Evolutionary conservation across 345 rosid species (phyloP).

Genomic region (Melastoma malabathricum): DNA sequence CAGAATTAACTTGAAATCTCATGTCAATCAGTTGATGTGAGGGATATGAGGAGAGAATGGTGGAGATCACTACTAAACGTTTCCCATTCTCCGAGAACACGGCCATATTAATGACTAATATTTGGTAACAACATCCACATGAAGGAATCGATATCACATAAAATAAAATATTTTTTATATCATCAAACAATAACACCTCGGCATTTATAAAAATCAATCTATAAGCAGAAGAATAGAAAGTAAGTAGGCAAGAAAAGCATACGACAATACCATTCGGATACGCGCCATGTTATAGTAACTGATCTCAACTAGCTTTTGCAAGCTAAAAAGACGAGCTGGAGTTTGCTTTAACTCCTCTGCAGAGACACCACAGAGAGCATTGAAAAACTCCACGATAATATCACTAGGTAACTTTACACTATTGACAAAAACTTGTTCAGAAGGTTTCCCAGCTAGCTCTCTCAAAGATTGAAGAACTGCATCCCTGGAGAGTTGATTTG

Average conservation of each 20-base stretch:
- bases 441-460: conserved; percentile 88
- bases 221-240: too few relatives aligned
- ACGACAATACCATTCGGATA: conserved; percentile 68
- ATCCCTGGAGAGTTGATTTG: conserved; percentile 96
- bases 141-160: too few relatives aligned
- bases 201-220: too few relatives aligned
- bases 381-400: conserved; percentile 85
- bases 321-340: conserved; percentile 97
- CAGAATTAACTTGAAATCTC: too few relatives aligned
- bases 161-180: too few relatives aligned
- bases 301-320: conserved; percentile 98
- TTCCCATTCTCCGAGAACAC: too few relatives aligned
- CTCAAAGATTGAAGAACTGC: conserved; percentile 79
- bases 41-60: too few relatives aligned
- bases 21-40: too few relatives aligned
- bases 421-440: conserved; percentile 86
- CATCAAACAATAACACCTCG: too few relatives aligned
- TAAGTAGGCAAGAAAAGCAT: not conserved
- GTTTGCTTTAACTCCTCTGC: conserved; percentile 93
- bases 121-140: too few relatives aligned
- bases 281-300: conserved; percentile 98
- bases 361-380: conserved; percentile 91
- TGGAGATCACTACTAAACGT: too few relatives aligned
- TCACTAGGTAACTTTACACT: conserved; percentile 90
- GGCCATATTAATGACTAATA: too few relatives aligned